Evolutionary conservation across 495 filamentous ascomycete species (phyloP).

Genomic region (Xanthoparmelia taractica): DNA sequence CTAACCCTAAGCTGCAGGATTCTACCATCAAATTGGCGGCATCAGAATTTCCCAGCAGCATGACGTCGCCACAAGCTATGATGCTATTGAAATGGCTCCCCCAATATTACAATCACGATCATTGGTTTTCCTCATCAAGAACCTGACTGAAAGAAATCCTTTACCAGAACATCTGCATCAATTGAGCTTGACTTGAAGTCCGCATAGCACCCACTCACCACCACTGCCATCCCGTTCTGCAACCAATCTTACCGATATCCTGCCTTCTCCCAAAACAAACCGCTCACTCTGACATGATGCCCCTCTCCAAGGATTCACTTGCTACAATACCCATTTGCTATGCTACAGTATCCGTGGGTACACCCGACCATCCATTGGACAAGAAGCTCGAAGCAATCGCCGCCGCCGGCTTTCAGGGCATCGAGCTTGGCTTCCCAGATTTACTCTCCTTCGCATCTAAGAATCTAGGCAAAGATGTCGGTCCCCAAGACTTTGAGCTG

Average conservation of each 20-base stretch:
- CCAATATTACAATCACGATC: not conserved
- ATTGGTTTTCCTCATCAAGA: not conserved
- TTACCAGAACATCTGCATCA: no score
- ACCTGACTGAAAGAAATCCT: not conserved
- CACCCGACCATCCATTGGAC: conserved; percentile 48
- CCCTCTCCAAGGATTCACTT: conserved; percentile 30
- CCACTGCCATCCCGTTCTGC: not conserved
- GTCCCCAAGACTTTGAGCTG: conserved; percentile 47
- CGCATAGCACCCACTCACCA: not conserved
- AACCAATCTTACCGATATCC: not conserved
- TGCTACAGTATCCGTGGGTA: conserved; percentile 58
- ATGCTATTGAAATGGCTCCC: not conserved
- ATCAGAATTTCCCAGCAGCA: not conserved
- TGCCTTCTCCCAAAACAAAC: not conserved
- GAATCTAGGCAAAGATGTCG: conserved; percentile 43
- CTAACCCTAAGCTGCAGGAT: no score
- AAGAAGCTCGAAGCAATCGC: conserved; percentile 60
- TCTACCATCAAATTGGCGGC: not conserved
- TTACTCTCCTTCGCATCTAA: conserved; percentile 54
- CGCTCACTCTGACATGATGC: conserved; percentile 18
- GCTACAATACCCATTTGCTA: conserved; percentile 52
- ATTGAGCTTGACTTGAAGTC: no score
- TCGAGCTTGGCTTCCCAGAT: conserved; percentile 72
- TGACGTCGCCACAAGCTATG: not conserved
- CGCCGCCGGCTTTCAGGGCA: conserved; percentile 56